phyloP scores from a whole-genome alignment of 2,329 filamentous ascomycete genomes.

The Orbilia oligospora region DNA sequence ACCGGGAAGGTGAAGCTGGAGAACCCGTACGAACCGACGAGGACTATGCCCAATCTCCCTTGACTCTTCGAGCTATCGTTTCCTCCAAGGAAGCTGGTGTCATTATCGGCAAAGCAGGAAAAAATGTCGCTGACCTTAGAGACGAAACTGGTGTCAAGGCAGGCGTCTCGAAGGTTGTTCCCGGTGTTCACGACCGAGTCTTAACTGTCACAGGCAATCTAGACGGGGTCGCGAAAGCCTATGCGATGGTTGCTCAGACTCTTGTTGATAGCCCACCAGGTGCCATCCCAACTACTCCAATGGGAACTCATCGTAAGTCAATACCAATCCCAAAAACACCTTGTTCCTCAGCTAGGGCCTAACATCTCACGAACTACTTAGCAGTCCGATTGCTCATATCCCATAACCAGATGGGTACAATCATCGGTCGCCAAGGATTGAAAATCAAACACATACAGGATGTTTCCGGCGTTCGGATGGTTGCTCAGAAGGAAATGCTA shows the following conservation, averaged over 20 bases:
- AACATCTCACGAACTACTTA: slow-evolving; percentile 67
- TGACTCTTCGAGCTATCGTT: slow-evolving; percentile 96
- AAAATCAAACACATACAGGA: slow-evolving; percentile 99
- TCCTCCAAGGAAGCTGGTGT: slow-evolving; percentile 99
- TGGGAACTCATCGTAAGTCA: slow-evolving; percentile 91
- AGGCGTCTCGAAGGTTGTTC: slow-evolving; percentile 98
- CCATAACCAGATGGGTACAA: slow-evolving; percentile 99
- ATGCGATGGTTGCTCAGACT: slow-evolving; percentile 91
- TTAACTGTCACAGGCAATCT: slow-evolving; percentile 93
- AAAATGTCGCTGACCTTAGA: slow-evolving; percentile 96
- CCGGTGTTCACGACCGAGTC: slow-evolving; percentile 96
- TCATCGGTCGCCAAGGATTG: slow-evolving; percentile 94
- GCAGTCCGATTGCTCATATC: slow-evolving; percentile 98
- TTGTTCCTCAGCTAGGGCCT: not conserved
- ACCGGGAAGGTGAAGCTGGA: slow-evolving; percentile 78
- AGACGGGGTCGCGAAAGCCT: slow-evolving; percentile 89
- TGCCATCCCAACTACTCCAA: slow-evolving; percentile 89
- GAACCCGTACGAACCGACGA: slow-evolving; percentile 90
- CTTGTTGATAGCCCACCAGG: slow-evolving; percentile 89
- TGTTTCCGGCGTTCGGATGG: slow-evolving; percentile 96
- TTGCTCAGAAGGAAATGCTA: slow-evolving; percentile 99
- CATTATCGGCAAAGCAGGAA: slow-evolving; percentile 98
- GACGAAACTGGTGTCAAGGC: slow-evolving; percentile 98
- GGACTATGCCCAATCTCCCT: slow-evolving; percentile 91
- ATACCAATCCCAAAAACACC: not conserved